Conservation (phyloP, 305 asterid species). For the Fraxinus angustifolia region DNA sequence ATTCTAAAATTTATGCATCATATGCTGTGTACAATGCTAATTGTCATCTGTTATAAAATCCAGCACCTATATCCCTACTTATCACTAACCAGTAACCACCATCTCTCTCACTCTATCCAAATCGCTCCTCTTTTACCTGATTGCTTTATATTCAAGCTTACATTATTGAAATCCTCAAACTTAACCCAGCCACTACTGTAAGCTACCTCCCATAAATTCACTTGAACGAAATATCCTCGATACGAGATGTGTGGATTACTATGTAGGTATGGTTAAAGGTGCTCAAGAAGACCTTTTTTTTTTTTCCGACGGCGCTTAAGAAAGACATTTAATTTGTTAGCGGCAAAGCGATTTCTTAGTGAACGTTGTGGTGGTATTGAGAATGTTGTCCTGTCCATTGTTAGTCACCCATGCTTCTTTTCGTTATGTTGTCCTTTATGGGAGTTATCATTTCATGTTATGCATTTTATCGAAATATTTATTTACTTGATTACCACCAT, state of each 20-base stretch:
- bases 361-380: not conserved
- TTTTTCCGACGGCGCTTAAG: not conserved
- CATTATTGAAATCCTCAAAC: not conserved
- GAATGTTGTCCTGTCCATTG: not conserved
- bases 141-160: not conserved
- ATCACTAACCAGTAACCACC: not conserved
- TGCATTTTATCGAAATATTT: not conserved
- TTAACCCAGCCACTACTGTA: not conserved
- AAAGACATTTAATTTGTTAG: not conserved
- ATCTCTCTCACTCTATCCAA: not conserved
- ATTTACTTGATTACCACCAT: conserved; percentile 12
- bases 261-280: not conserved
- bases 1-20: conserved; percentile 2
- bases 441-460: not conserved
- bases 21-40: not conserved
- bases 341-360: not conserved
- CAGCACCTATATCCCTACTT: not conserved
- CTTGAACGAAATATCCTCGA: not conserved
- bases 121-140: not conserved
- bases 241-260: not conserved
- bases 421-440: not conserved
- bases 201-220: not conserved
- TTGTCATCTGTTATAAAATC: not conserved
- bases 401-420: not conserved
- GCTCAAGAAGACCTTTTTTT: not conserved